Evolutionary conservation across 768 basidiomycete species (phyloP).

Genomic region (Lentinula sp.): DNA sequence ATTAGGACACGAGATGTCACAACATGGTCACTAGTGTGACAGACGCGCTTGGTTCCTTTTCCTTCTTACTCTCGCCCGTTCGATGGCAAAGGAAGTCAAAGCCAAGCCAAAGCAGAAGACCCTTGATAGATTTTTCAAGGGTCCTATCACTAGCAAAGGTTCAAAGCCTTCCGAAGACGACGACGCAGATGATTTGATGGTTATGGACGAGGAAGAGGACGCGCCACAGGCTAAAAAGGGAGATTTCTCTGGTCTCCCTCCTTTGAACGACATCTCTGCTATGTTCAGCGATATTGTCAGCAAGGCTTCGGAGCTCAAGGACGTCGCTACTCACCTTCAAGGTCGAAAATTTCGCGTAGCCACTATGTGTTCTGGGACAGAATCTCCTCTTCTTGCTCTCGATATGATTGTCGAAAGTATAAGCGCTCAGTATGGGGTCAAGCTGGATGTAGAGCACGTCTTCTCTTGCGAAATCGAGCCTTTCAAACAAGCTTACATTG

Average conservation of each 20-base stretch:
- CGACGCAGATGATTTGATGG: slow-evolving; percentile 22
- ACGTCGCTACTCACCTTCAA: slow-evolving; percentile 56
- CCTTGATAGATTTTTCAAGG: slow-evolving; percentile 51
- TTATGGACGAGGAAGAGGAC: slow-evolving; percentile 30
- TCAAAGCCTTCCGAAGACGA: slow-evolving; percentile 25
- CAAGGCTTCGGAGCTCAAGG: slow-evolving; percentile 51
- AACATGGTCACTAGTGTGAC: background rate
- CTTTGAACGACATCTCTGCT: slow-evolving; percentile 56
- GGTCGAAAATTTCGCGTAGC: slow-evolving; percentile 89
- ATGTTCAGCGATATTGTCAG: slow-evolving; percentile 49
- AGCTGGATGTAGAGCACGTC: slow-evolving; percentile 79
- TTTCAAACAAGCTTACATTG: slow-evolving; percentile 97
- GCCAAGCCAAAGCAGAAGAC: slow-evolving; percentile 41
- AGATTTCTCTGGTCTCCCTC: slow-evolving; percentile 67
- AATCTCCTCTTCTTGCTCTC: slow-evolving; percentile 88
- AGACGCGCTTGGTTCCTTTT: background rate
- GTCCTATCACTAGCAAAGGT: slow-evolving; percentile 21
- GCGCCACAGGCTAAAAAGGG: slow-evolving; percentile 24
- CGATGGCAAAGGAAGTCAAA: slow-evolving; percentile 47
- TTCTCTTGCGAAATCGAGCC: slow-evolving; percentile 98
- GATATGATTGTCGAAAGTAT: slow-evolving; percentile 78
- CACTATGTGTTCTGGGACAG: slow-evolving; percentile 97
- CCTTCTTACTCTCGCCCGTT: background rate
- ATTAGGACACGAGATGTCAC: background rate
- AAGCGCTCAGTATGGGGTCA: slow-evolving; percentile 55